A percentile compares a stretch with the other conserved stretches of the same genome.
phyloP scores from a whole-genome alignment of 768 basidiomycete genomes.

The Xanthoconium stramineum region DNA sequence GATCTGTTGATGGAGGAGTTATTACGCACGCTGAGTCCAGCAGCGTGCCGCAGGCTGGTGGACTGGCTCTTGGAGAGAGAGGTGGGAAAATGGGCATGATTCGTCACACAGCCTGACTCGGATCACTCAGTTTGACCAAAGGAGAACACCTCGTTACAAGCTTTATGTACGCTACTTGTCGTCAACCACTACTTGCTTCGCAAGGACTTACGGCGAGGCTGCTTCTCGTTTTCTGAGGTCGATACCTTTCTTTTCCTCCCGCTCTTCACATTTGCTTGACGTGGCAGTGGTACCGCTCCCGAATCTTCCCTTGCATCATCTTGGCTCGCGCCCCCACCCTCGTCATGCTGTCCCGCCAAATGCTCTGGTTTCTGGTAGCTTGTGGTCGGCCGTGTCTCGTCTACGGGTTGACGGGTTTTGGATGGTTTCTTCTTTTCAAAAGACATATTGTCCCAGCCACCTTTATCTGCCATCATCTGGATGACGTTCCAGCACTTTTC shows the following conservation, averaged over 20 bases:
- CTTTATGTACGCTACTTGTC: no score
- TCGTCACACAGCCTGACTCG: neutral
- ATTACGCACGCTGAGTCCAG: constrained; percentile 27
- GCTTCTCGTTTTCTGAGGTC: constrained; percentile 2
- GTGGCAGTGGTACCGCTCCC: neutral
- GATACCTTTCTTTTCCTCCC: constrained; percentile 26
- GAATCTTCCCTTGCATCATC: neutral
- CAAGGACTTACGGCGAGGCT: constrained; percentile 21
- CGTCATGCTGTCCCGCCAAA: neutral
- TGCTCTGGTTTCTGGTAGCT: neutral
- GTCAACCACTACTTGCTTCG: constrained; percentile 15
- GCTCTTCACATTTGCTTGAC: neutral
- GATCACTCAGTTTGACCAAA: neutral
- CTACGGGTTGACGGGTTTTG: neutral
- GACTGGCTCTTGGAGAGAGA: constrained; percentile 23
- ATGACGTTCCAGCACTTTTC: constrained; percentile 65
- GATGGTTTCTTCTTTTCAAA: constrained; percentile 36
- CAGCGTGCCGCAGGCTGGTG: constrained; percentile 17
- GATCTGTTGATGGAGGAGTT: constrained; percentile 10
- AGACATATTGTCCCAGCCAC: constrained; percentile 70
- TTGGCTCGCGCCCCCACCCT: constrained; percentile 1
- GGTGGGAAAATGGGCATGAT: constrained; percentile 28
- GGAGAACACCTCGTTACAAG: no score
- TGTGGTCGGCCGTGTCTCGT: neutral
- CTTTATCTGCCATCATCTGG: constrained; percentile 56